Percentiles rank a stretch among this genome's conserved stretches.
Evolutionary conservation across 345 rosid genomes (phyloP).

Genomic region (Carallia brachiata): DNA sequence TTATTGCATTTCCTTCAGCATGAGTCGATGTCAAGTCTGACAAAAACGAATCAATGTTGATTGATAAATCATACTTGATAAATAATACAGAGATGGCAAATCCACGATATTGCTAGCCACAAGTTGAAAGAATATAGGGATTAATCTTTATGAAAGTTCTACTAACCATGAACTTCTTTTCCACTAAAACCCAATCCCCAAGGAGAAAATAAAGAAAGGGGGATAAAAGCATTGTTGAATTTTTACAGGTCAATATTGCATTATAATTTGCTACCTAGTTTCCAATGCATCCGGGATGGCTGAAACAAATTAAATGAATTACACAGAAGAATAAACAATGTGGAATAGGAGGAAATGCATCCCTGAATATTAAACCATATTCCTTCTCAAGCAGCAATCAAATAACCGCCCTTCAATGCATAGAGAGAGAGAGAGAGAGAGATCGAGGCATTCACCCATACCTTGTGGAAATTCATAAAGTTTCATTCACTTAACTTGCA

Average conservation of each 20-base stretch:
- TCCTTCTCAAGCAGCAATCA: constrained; percentile 16
- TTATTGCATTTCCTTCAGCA: too few relatives aligned
- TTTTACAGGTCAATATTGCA: constrained; percentile 28
- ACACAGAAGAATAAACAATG: constrained; percentile 38
- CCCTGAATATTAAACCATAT: constrained; percentile 24
- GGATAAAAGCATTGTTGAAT: background rate
- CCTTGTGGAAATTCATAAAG: constrained; percentile 4
- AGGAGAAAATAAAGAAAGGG: background rate
- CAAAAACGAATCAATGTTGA: too few relatives aligned
- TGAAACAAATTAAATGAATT: constrained; percentile 46
- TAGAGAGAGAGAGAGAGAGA: constrained; percentile 7
- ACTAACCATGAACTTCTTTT: constrained; percentile 7
- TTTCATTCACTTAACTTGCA: constrained; percentile 73
- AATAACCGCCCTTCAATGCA: constrained; percentile 14
- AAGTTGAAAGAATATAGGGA: constrained; percentile 21
- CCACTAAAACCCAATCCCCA: constrained; percentile 12
- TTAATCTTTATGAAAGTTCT: constrained; percentile 9
- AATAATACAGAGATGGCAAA: background rate
- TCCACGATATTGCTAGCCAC: background rate
- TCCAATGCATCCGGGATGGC: constrained; percentile 2
- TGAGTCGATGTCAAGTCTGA: too few relatives aligned
- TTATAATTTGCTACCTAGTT: constrained; percentile 23
- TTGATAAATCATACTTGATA: too few relatives aligned
- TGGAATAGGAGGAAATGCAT: constrained; percentile 25
- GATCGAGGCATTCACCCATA: constrained; percentile 7